A percentile compares a stretch with the other conserved stretches of the same genome.
Conservation (phyloP, 495 filamentous ascomycete species). For the Cercophora scortea region DNA sequence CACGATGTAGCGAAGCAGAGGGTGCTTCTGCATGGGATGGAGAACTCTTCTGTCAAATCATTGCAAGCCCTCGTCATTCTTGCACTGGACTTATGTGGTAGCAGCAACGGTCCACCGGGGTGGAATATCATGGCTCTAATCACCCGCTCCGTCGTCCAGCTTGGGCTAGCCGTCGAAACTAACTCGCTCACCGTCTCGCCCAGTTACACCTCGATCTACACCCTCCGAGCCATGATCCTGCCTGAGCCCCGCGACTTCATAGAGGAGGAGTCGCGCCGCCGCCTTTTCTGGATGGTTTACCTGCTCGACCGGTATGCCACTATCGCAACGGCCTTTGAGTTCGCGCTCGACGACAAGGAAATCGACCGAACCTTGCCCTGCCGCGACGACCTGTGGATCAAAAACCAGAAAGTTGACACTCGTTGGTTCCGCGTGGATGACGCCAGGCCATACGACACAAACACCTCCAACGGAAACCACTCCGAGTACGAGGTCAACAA, state of each 20-base stretch:
- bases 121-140: conserved; percentile 88
- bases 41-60: conserved; percentile 81
- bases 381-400: conserved; percentile 75
- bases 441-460: conserved; percentile 17
- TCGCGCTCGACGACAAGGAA: conserved; percentile 78
- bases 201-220: conserved; percentile 74
- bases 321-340: conserved; percentile 81
- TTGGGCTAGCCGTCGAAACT: conserved; percentile 73
- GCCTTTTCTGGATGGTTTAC: conserved; percentile 92
- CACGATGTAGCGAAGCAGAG: conserved; percentile 76
- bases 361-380: conserved; percentile 83
- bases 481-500: conserved; percentile 57
- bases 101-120: conserved; percentile 74
- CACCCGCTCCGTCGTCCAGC: conserved; percentile 74
- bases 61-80: conserved; percentile 80
- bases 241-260: conserved; percentile 78
- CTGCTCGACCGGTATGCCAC: conserved; percentile 82
- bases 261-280: conserved; percentile 74
- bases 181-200: conserved; percentile 68
- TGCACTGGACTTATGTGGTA: conserved; percentile 69
- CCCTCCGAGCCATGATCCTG: conserved; percentile 69
- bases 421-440: conserved; percentile 64
- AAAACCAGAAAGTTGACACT: conserved; percentile 76
- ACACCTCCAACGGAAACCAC: conserved; percentile 11
- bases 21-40: conserved; percentile 74